Conservation (phyloP, 148 eudicot species). For the Amaranthus cruentus region DNA sequence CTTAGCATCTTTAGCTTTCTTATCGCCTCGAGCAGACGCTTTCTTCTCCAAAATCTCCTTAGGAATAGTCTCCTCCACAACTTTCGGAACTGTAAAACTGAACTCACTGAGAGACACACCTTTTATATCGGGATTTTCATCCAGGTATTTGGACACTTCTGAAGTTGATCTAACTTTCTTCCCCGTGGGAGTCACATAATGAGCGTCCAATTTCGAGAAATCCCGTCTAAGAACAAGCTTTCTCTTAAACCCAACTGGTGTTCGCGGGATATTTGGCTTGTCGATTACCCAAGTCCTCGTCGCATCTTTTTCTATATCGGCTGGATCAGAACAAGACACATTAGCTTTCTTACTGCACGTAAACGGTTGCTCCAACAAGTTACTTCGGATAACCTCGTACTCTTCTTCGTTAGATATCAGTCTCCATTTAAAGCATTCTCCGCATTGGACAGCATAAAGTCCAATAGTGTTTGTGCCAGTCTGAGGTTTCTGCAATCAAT, state of each 20-base stretch:
- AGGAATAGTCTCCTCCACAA: constrained; percentile 59
- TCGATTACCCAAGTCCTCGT: constrained; percentile 67
- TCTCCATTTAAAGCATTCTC: constrained; percentile 79
- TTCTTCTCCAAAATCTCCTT: constrained; percentile 31
- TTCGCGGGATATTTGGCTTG: constrained; percentile 67
- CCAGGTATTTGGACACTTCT: constrained; percentile 38
- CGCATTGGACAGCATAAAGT: constrained; percentile 67
- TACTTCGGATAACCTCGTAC: constrained; percentile 63
- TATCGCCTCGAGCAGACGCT: constrained; percentile 23
- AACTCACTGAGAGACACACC: constrained; percentile 43
- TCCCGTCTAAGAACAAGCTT: constrained; percentile 55
- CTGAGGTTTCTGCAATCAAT: constrained; percentile 29
- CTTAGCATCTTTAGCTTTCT: constrained; percentile 30
- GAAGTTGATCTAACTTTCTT: constrained; percentile 40
- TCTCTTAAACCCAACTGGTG: constrained; percentile 67
- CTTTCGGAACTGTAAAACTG: constrained; percentile 55
- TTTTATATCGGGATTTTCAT: constrained; percentile 44
- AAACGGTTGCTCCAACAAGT: constrained; percentile 54
- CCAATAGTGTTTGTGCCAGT: constrained; percentile 25
- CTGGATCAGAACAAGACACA: constrained; percentile 52
- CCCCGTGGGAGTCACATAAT: constrained; percentile 55
- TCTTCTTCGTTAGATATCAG: constrained; percentile 51
- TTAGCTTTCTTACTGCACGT: constrained; percentile 53
- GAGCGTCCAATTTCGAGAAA: constrained; percentile 60
- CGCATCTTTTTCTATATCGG: constrained; percentile 64